Evolutionary conservation across 169 alveolate genomes (phyloP).

Genomic region (Plasmodium reichenowi): DNA sequence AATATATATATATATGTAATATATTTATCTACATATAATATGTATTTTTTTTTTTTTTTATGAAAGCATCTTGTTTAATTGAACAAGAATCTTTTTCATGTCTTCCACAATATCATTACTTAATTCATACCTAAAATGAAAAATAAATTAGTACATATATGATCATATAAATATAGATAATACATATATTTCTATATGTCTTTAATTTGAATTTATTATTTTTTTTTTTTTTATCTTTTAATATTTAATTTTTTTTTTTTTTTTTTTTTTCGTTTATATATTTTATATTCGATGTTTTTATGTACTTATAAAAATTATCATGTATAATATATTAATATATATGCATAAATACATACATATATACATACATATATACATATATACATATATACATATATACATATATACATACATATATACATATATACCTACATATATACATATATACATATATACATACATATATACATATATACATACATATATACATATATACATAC

Average conservation of each 20-base stretch:
- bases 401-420: background rate
- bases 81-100: constrained; percentile 31
- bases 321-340: no score
- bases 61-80: constrained; percentile 27
- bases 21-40: no score
- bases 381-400: background rate
- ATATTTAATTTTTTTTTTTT: no score
- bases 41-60: constrained; percentile 17
- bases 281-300: no score
- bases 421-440: background rate
- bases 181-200: no score
- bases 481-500: background rate
- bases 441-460: constrained; percentile 1
- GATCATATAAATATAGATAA: background rate
- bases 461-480: background rate
- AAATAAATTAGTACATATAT: background rate
- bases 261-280: no score
- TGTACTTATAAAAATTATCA: no score
- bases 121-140: constrained; percentile 41
- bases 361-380: background rate
- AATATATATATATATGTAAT: no score
- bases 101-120: constrained; percentile 3
- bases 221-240: no score
- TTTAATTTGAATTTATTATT: no score
- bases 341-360: background rate